Evolutionary conservation across 352 stramenopile species (phyloP), one percentile per base, ranked within the genome.

Genomic region (Nothophytophthora sp.): DNA sequence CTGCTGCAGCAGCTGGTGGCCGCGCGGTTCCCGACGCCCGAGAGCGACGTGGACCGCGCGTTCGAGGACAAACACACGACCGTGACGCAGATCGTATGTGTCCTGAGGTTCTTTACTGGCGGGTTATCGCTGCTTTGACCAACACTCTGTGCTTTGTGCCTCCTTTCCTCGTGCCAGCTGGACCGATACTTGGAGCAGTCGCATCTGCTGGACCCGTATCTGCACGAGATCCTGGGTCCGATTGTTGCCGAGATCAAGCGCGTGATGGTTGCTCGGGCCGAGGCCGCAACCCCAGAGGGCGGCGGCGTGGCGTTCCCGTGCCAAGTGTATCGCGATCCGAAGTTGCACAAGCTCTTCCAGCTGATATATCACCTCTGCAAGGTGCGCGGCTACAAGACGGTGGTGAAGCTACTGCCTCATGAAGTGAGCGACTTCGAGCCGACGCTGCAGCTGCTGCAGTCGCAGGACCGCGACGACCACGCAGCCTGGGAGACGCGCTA

Each of bases 311-410:
- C 65, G 32, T 92, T 95, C 55, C 77, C 85, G 2, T 93, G 82
- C 30, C 81, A 95, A 55, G 64, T 94, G 12, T 95, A 86, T 55
- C 58, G 43, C 37, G 75, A 88, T 37, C 73, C 73, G 24, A 76
- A 71, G 43, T 67, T 98, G 16, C 86, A 98, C 66, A 75, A 70
- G 34, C 60, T 97, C 8, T 96, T 96, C 69, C 81, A 93, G 63
- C 35, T 96, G n/a, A 58, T 99, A 8, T 99, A 99, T 74, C 72
- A 96, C 13, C 56, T 99, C 20, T 98, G 90, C 57, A 98, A 98
- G 73, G 93, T 99, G 22, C 87, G 97, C 25, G 97, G 97, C 18
- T 92, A 88, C 68, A 99, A 99, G 79, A 92, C 86, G 10, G 73
- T 99, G 22, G 81, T 98, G 47, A 97, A 97, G 55, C 77, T 99